Percentiles rank a stretch among this genome's conserved stretches.
These are phyloP conservation scores for Ottelia alismoides DNA, from an alignment of 106 monocot genomes.

Conservation along the genomic window DNA sequence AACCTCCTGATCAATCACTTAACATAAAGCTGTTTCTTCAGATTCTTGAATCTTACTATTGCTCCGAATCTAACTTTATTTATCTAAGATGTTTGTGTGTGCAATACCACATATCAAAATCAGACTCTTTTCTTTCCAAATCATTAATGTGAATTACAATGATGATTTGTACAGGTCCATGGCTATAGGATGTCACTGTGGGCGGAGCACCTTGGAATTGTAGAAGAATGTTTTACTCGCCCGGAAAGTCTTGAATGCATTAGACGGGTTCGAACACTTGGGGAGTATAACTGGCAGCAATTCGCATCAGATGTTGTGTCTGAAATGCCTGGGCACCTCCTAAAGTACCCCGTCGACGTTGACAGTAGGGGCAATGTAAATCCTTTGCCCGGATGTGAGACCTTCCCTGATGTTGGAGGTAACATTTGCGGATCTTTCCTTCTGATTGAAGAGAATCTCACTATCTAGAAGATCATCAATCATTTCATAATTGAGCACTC, in stretches of 20 bases:
- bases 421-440: constrained; percentile 56
- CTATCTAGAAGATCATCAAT: too few relatives aligned
- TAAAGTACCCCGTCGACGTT: constrained; percentile 63
- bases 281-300: constrained; percentile 53
- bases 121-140: too few relatives aligned
- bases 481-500: too few relatives aligned
- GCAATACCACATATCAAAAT: too few relatives aligned
- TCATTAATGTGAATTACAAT: constrained; percentile 33
- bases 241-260: constrained; percentile 71
- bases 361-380: constrained; percentile 52
- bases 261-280: constrained; percentile 25
- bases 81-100: constrained; percentile 76
- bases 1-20: too few relatives aligned
- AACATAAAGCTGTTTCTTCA: too few relatives aligned
- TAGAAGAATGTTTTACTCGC: too few relatives aligned
- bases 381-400: constrained; percentile 42
- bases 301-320: constrained; percentile 37
- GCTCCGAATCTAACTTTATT: constrained; percentile 45
- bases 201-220: too few relatives aligned
- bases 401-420: constrained; percentile 59
- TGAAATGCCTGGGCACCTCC: constrained; percentile 83
- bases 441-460: constrained; percentile 44
- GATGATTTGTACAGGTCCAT: constrained; percentile 75
- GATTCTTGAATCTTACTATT: too few relatives aligned
- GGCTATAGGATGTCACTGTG: too few relatives aligned